phyloP scores from a whole-genome alignment of 2,329 filamentous ascomycete genomes.

The Ceratocystis diversiconidia region DNA sequence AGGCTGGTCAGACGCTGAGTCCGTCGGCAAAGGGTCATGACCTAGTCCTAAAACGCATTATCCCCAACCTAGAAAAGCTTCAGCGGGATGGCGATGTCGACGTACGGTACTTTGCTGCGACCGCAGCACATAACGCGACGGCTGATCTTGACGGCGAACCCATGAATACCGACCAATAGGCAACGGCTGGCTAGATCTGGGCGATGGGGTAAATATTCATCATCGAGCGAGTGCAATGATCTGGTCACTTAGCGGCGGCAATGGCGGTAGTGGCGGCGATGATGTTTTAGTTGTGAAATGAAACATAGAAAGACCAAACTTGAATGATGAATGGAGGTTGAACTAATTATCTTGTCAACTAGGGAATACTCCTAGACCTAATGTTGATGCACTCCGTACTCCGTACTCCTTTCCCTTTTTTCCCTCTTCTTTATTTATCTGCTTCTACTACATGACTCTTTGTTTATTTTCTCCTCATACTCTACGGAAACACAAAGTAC shows the following conservation, averaged over 20 bases:
- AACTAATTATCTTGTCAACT: background rate
- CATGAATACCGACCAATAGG: conserved; percentile 54
- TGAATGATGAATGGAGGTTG: conserved; percentile 7
- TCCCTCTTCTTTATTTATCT: background rate
- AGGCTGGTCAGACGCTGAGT: conserved; percentile 47
- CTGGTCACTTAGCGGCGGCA: conserved; percentile 10
- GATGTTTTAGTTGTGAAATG: conserved; percentile 3
- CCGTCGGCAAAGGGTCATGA: conserved; percentile 61
- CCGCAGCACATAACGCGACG: conserved; percentile 52
- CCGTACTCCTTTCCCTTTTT: background rate
- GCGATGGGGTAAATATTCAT: background rate
- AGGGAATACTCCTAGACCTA: background rate
- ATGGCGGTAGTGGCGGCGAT: background rate
- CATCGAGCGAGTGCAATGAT: conserved; percentile 24
- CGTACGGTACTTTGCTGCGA: conserved; percentile 93
- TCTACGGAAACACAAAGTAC: conserved; percentile 65
- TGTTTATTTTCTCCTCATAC: conserved; percentile 11
- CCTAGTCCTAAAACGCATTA: conserved; percentile 70
- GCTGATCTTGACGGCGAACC: conserved; percentile 36
- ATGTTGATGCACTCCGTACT: background rate
- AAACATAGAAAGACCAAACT: conserved; percentile 4
- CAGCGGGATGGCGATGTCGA: conserved; percentile 97
- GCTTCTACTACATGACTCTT: background rate
- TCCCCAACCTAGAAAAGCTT: conserved; percentile 85
- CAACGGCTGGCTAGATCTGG: conserved; percentile 14